Evolutionary conservation across 305 asterid species (phyloP).

Genomic region (Withania somnifera): DNA sequence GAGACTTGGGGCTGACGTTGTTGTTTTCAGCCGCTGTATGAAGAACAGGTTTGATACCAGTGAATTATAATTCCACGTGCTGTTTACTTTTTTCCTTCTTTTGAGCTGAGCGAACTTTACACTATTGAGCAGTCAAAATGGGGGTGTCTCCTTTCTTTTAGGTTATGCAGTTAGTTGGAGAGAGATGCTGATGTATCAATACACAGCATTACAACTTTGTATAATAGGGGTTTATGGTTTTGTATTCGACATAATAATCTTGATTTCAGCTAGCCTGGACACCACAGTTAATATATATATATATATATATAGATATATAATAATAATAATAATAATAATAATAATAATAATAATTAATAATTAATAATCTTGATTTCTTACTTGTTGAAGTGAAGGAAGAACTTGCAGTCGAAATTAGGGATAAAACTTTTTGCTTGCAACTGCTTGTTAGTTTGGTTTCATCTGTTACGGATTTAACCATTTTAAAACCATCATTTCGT

Average conservation of each 20-base stretch:
- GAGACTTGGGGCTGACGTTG: conserved; percentile 93
- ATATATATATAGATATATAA: too few species aligned
- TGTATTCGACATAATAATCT: neutral
- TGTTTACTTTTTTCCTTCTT: neutral
- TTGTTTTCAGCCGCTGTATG: conserved; percentile 68
- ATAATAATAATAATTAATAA: too few species aligned
- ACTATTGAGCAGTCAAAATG: neutral
- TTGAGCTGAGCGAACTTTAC: neutral
- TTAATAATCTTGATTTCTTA: neutral
- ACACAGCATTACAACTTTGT: neutral
- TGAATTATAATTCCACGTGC: neutral
- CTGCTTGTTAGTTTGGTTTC: neutral
- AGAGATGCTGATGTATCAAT: neutral
- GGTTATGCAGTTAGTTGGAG: neutral
- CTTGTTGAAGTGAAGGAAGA: neutral
- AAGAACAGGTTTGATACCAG: conserved; percentile 36
- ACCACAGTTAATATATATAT: too few species aligned
- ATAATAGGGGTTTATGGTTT: neutral
- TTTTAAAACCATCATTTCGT: neutral
- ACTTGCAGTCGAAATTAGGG: neutral
- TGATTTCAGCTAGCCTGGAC: too few species aligned
- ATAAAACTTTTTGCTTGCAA: neutral
- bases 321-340: too few species aligned
- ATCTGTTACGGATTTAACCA: neutral
- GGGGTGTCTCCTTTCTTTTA: neutral